phyloP scores from a whole-genome alignment of 2,329 filamentous ascomycete species.

The Coleophoma crateriformis region DNA sequence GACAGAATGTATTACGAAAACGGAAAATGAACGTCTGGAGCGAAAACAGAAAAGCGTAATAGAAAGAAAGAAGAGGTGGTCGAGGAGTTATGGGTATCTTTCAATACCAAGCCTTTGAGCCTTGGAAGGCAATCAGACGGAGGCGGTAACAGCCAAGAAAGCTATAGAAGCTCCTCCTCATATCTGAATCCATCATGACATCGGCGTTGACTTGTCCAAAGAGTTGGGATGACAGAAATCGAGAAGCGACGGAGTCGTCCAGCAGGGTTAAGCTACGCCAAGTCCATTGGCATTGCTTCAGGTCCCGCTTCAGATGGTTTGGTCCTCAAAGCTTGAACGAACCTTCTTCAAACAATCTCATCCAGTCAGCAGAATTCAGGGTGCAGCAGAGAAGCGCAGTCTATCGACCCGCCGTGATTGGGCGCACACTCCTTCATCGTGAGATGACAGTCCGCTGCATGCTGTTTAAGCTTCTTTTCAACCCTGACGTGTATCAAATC shows the following conservation, averaged over 20 bases:
- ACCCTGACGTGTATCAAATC: not conserved
- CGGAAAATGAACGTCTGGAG: not conserved
- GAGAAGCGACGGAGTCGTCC: not conserved
- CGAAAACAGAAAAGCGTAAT: not conserved
- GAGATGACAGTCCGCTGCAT: no score
- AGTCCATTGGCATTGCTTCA: constrained; percentile 12
- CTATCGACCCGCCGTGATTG: not conserved
- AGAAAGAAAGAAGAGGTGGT: not conserved
- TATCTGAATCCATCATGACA: not conserved
- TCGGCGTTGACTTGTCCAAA: not conserved
- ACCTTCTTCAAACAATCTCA: not conserved
- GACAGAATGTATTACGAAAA: not conserved
- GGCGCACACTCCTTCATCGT: not conserved
- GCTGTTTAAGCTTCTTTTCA: not conserved
- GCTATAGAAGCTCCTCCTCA: not conserved
- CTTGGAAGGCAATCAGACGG: no score
- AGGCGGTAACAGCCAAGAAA: not conserved
- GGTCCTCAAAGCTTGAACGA: constrained; percentile 3
- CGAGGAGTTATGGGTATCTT: not conserved
- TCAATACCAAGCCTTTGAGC: not conserved
- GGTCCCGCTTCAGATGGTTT: constrained; percentile 8
- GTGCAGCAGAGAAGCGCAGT: not conserved
- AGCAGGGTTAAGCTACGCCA: constrained; percentile 3
- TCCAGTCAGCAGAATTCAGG: not conserved
- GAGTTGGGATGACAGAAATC: not conserved